Base-by-base conservation (phyloP, 257 asterid genomes). In the Buddleja alternifolia region DNA sequence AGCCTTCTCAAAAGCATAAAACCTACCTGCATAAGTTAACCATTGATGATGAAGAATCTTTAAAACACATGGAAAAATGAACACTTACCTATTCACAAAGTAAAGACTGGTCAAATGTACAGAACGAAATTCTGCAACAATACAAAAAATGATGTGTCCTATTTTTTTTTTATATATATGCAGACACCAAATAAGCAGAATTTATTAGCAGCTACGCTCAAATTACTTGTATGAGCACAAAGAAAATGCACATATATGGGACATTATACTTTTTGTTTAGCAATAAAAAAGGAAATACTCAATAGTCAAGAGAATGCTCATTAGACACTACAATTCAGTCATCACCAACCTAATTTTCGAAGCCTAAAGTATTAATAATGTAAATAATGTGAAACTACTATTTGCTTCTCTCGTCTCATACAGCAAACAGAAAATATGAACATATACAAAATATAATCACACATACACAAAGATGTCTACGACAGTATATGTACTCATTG, bases 1-100 rank as follows among this genome's bases (percentile, higher is more conserved):
- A 66, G 98, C 98, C 77, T 93, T 93, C 70, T 90, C 97, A 75
- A 93, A 93, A 72, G 98, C 98, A 85, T 93, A 93, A 83, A 93
- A 93, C 56, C 98, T 86, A 71, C 98, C 97, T 93, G 84, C 84
- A 81, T 12, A 60, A 75, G 41, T 76, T 55, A 66, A 64, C 23
- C 20, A 58, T 20, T 24, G 55, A 58, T 57, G 74, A 24, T 47
- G 58, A 61, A 70, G 62, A 75, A 47, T 70, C 41, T 37, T 60
- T 48, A 73, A 37, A 36, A 50, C 15, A 55, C 56, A 69, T 46
- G 39, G n/a, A 53, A 9, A 65, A 66, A 21, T 8, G 9, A 24
- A 39, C 14, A 50, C 41, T 24, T 8, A 14, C 16, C n/a, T 15
- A 29, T 57, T 67, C 32, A 46, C 40, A 44, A 48, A 57, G 34